Percentiles rank a stretch among this genome's conserved stretches.
Conservation (phyloP, 2,329 filamentous ascomycete genomes). For the Aspergillus intermedius region DNA sequence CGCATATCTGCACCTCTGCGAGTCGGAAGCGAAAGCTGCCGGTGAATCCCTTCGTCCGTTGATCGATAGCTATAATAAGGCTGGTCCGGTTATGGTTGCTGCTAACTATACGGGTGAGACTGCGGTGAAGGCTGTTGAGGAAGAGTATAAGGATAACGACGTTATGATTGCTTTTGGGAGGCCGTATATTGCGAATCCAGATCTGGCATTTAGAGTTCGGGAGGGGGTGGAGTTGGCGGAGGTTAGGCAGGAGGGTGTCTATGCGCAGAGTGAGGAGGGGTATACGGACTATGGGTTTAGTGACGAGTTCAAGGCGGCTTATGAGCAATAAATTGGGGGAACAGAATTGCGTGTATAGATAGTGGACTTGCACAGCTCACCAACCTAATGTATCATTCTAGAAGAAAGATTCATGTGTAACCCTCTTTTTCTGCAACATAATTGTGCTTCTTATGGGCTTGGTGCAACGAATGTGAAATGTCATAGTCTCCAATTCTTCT, state of each 20-base stretch:
- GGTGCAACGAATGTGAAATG: too few relatives aligned
- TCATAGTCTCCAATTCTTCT: too few relatives aligned
- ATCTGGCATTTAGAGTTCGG: constrained; percentile 39
- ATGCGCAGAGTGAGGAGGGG: constrained; percentile 32
- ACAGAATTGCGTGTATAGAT: too few relatives aligned
- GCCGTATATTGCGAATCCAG: constrained; percentile 41
- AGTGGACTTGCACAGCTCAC: too few relatives aligned
- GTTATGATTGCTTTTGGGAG: constrained; percentile 37
- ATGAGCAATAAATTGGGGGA: neutral
- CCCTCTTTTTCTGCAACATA: too few relatives aligned
- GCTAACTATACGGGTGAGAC: constrained; percentile 41
- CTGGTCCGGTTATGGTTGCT: constrained; percentile 45
- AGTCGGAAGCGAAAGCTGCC: constrained; percentile 41
- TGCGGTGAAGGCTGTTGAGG: constrained; percentile 33
- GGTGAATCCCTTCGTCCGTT: constrained; percentile 37
- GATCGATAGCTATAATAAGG: constrained; percentile 35
- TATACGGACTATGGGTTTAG: constrained; percentile 36
- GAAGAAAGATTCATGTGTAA: too few relatives aligned
- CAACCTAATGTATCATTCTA: too few relatives aligned
- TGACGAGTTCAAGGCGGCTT: constrained; percentile 22
- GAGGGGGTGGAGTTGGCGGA: constrained; percentile 30
- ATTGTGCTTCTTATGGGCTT: too few relatives aligned
- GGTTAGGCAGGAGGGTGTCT: constrained; percentile 39
- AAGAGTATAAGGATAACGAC: constrained; percentile 23
- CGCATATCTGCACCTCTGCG: constrained; percentile 57